Evolutionary conservation across 257 asterid species (phyloP), one percentile per base, ranked within the genome.

Genomic region (Rhazya stricta): DNA sequence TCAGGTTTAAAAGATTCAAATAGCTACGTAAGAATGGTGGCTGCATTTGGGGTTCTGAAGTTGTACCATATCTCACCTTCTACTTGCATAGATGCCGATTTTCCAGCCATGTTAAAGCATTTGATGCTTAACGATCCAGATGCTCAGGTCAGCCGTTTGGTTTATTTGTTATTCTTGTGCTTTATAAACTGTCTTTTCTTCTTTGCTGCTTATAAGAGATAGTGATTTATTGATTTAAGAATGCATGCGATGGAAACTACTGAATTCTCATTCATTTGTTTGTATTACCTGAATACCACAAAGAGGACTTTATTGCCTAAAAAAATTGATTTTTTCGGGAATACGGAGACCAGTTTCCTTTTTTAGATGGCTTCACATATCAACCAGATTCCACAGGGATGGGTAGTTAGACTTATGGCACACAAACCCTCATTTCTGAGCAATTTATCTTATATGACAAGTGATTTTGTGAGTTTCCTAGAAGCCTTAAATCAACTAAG

Each of bases 71-170:
- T 92, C 77, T 91, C 99, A 27, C 80, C 89, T 79, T 81, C 91
- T 45, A 92, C 99, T 53, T 95, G 99, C 76, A n/a, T 91, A 65
- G 99, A 95, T 92, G 92, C 96, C 25, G 98, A 92, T 83, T 91
- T 95, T 79, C 97, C 95, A 3, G 86, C 86, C 50, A 77, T 86
- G 76, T 90, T 95, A 74, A 95, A 91, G 89, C 96, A 92, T 77
- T 83, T 92, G 84, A 87, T 95, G 99, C 96, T 95, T 73, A 85
- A 91, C 69, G 98, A 95, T 84, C 88, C 85, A 78, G 99, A 95
- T 83, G 88, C 99, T 58, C 97, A 91, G 97, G 99, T 92, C 80
- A 72, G 79, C 45, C 43, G 67, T 71, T 74, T 77, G 34, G 12
- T 76, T 66, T 36, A 54, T 36, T 27, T 54, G 39, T 30, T 30